Evolutionary conservation across 768 basidiomycete species (phyloP).

Genomic region (Boletus vinaceobasis): DNA sequence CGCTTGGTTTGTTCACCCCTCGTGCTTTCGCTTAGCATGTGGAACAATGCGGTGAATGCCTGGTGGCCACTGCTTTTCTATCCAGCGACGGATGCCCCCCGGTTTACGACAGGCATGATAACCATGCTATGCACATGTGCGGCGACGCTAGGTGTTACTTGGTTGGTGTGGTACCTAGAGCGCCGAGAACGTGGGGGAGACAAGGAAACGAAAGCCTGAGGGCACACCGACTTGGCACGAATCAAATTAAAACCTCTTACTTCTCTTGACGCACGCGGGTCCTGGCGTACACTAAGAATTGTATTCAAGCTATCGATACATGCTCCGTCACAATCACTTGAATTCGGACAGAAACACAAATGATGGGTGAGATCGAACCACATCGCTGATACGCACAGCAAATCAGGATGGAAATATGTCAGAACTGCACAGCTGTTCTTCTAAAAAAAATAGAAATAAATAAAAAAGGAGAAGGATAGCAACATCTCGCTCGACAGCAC

Average conservation of each 20-base stretch:
- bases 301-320: constrained; percentile 12
- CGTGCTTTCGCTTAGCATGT: constrained; percentile 43
- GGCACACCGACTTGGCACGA: neutral
- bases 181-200: constrained; percentile 27
- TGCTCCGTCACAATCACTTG: constrained; percentile 4
- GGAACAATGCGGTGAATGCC: constrained; percentile 65
- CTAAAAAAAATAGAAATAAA: neutral
- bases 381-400: constrained; percentile 18
- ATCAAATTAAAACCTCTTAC: neutral
- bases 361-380: neutral
- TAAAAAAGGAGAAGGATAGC: neutral
- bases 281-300: neutral
- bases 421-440: neutral
- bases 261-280: neutral
- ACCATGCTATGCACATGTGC: constrained; percentile 59
- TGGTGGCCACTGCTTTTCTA: constrained; percentile 74
- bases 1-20: neutral
- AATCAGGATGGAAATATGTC: constrained; percentile 1
- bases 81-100: constrained; percentile 68
- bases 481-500: constrained; percentile 16
- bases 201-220: neutral
- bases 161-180: constrained; percentile 56
- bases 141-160: constrained; percentile 55
- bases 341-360: constrained; percentile 1
- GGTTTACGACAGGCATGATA: constrained; percentile 65